Base-by-base conservation (phyloP, 2,329 filamentous ascomycete genomes). In the Exophiala oligosperma region DNA sequence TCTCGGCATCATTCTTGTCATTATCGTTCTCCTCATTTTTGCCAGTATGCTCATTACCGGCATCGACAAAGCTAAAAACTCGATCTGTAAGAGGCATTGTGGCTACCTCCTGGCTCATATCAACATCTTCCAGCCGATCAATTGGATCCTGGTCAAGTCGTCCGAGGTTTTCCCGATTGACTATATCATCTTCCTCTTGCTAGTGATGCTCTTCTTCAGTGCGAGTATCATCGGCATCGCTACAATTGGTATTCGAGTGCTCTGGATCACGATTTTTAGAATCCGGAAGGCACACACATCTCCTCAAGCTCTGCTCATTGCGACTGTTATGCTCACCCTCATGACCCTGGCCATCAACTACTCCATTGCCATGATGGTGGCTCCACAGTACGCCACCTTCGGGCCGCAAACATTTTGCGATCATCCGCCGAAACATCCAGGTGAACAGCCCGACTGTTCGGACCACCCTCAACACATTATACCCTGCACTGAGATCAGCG, bases 51-150 rank as follows among this genome's bases (percentile, higher is more conserved):
- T 97, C 66, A 89, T 97, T 71, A 97, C 93, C 0, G 89, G 87
- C 65, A 92, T 97, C 69, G 94, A 99, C 82, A 97, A 97, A 78
- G 91, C 92, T 37, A 92, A 89, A 73, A 97, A 97, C 77, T 97
- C 92, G 2, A 79, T 95, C 62, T 99, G 94, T 83, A 93, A 94
- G 73, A 80, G 86, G 59, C 87, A 85, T 67, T 99, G 94, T 71
- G 94, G 94, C 62, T 99, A 97, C 75, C 90, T 97, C 50, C 82
- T 99, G 3, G 91, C 87, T 44, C 81, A 87, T 70, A 89, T 95
- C 72, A 91, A 95, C 72, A 86, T 97, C 66, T 96, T 97, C 79
- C 94, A 99, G 72, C 94, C 94, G 1, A 80, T 97, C 70, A 97
- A 99, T 77, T 96, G 88, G 84, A 79, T 96, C 57, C 85, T 96